Conservation (phyloP, 768 basidiomycete species). For the Psilocybe azurescens region DNA sequence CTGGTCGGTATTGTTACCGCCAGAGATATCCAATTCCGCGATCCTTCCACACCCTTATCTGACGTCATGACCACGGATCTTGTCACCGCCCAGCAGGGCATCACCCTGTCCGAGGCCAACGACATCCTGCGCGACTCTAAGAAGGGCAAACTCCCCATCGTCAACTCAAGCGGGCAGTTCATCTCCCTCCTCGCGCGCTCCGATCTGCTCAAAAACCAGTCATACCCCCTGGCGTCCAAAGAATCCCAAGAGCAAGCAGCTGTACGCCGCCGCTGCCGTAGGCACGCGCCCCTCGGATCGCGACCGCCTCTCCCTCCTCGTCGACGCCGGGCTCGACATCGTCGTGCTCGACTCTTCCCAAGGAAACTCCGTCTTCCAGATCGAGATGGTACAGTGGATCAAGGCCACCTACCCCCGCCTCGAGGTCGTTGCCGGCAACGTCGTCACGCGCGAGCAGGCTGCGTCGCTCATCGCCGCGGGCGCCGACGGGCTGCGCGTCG, state of each 20-base stretch:
- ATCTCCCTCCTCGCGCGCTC: slow-evolving; percentile 91
- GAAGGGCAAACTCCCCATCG: slow-evolving; percentile 92
- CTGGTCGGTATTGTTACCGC: slow-evolving; percentile 96
- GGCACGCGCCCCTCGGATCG: slow-evolving; percentile 91
- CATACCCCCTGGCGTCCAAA: slow-evolving; percentile 95
- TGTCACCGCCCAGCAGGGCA: slow-evolving; percentile 86
- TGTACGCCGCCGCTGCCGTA: slow-evolving; percentile 94
- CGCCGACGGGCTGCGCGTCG: slow-evolving; percentile 93
- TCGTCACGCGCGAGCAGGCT: slow-evolving; percentile 97
- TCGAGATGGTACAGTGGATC: slow-evolving; percentile 95
- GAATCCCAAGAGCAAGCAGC: slow-evolving; percentile 88
- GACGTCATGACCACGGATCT: slow-evolving; percentile 91
- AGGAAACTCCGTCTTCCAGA: slow-evolving; percentile 92
- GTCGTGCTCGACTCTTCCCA: slow-evolving; percentile 96
- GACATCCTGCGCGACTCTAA: slow-evolving; percentile 93
- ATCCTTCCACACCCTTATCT: slow-evolving; percentile 64
- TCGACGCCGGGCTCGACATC: slow-evolving; percentile 94
- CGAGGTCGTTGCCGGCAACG: slow-evolving; percentile 96
- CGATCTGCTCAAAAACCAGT: slow-evolving; percentile 96
- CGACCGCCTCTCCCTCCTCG: slow-evolving; percentile 84
- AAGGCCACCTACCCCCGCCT: slow-evolving; percentile 84
- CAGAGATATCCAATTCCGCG: slow-evolving; percentile 94
- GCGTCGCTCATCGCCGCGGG: slow-evolving; percentile 93
- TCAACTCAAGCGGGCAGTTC: slow-evolving; percentile 57
- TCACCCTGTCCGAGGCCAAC: slow-evolving; percentile 93